A percentile compares a stretch with the other conserved stretches of the same genome.
Evolutionary conservation across 2,329 filamentous ascomycete species (phyloP).

Genomic region (Penicillium glabrum): DNA sequence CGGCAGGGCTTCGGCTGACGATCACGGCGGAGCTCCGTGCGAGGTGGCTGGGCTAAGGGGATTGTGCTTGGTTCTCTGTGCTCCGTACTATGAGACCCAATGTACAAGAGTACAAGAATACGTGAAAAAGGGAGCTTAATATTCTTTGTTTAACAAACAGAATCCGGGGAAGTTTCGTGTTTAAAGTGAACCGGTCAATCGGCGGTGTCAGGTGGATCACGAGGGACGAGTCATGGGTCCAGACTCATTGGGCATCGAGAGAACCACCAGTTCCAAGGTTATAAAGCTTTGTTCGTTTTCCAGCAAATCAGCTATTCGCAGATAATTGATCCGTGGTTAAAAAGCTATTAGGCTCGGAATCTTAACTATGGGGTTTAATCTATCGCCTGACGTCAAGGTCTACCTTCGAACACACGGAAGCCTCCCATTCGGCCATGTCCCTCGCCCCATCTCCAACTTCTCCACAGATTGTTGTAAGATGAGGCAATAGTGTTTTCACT

Average conservation of each 20-base stretch:
- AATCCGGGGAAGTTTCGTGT: background rate
- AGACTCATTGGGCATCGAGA: constrained; percentile 2
- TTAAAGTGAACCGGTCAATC: background rate
- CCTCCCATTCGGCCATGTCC: background rate
- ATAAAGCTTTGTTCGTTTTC: background rate
- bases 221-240: background rate
- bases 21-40: constrained; percentile 19
- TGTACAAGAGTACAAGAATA: background rate
- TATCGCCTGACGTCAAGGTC: constrained; percentile 1
- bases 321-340: background rate
- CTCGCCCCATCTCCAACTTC: background rate
- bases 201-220: background rate
- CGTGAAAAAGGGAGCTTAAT: background rate
- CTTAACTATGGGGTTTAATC: background rate
- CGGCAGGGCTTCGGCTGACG: constrained; percentile 16
- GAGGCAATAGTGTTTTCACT: constrained; percentile 3
- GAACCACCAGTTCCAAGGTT: background rate
- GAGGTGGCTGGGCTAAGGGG: constrained; percentile 11
- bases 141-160: background rate
- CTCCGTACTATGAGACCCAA: background rate
- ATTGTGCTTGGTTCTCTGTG: background rate
- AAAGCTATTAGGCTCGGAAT: background rate
- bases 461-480: constrained; percentile 1
- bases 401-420: background rate
- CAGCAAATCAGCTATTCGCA: background rate